phyloP scores from a whole-genome alignment of 2,329 filamentous ascomycete species.

The Neurospora sp. region DNA sequence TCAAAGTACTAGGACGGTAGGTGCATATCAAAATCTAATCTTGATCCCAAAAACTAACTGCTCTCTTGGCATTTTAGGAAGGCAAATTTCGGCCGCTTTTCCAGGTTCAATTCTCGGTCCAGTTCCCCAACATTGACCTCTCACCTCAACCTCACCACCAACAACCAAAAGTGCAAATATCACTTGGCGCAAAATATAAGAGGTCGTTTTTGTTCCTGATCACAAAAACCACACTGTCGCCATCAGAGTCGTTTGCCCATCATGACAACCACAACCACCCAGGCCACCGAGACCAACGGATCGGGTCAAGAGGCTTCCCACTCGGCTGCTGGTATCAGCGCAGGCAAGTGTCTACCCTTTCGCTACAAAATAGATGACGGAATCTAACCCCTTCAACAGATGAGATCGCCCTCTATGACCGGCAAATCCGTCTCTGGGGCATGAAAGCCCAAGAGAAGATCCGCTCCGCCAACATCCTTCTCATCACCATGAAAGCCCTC shows the following conservation, averaged over 20 bases:
- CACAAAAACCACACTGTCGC: background rate
- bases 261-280: background rate
- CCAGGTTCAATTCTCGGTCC: background rate
- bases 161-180: background rate
- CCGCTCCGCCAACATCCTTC: slow-evolving; percentile 76
- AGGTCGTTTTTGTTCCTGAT: background rate
- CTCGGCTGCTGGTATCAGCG: slow-evolving; percentile 18
- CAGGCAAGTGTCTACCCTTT: slow-evolving; percentile 15
- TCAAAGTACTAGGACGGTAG: background rate
- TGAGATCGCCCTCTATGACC: slow-evolving; percentile 94
- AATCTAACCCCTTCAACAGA: slow-evolving; percentile 39
- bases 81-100: background rate
- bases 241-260: background rate
- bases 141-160: background rate
- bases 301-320: slow-evolving; percentile 9
- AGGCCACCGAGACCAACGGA: slow-evolving; percentile 8
- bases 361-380: background rate
- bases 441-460: slow-evolving; percentile 91
- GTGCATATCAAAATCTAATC: background rate
- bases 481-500: slow-evolving; percentile 79
- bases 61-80: background rate
- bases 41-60: background rate
- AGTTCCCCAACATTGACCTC: background rate
- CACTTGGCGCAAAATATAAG: background rate
- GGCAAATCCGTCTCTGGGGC: slow-evolving; percentile 95